These are phyloP conservation scores for Rhodotorula diobovata DNA, from an alignment of 768 basidiomycete species.

Conservation along the genomic window DNA sequence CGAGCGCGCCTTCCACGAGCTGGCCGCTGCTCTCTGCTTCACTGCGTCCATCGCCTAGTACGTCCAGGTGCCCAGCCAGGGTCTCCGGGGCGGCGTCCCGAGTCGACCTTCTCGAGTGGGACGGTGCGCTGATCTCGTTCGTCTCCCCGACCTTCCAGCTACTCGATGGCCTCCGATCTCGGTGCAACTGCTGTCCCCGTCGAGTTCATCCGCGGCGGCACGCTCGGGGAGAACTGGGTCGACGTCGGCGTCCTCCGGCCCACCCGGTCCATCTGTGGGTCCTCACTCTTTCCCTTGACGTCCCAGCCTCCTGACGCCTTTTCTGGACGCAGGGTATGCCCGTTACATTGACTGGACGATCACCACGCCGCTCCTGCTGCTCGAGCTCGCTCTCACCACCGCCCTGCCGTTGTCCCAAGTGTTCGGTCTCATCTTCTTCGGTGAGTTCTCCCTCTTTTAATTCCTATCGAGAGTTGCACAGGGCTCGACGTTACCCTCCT, in stretches of 20 bases:
- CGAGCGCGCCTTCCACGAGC: slow-evolving; percentile 55
- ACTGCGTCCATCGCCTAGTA: slow-evolving; percentile 53
- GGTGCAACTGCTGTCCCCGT: slow-evolving; percentile 53
- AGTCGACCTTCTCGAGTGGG: background rate
- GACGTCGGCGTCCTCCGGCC: slow-evolving; percentile 32
- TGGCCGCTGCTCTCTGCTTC: slow-evolving; percentile 51
- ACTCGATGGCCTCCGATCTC: slow-evolving; percentile 59
- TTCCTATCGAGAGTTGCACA: no score
- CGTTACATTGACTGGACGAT: slow-evolving; percentile 51
- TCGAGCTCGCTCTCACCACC: slow-evolving; percentile 53
- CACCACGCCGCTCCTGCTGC: slow-evolving; percentile 56
- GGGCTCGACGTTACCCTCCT: slow-evolving; percentile 45
- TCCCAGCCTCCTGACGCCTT: no score
- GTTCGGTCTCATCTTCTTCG: slow-evolving; percentile 52
- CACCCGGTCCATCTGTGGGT: slow-evolving; percentile 47
- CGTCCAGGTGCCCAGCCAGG: background rate
- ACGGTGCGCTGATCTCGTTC: background rate
- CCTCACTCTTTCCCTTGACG: no score
- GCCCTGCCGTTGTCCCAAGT: slow-evolving; percentile 55
- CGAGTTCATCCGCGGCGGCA: slow-evolving; percentile 50
- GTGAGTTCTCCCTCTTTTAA: background rate
- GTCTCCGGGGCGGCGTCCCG: no score
- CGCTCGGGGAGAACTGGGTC: slow-evolving; percentile 36
- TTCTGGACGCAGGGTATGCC: slow-evolving; percentile 48
- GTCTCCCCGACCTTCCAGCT: slow-evolving; percentile 35